Percentiles rank a stretch among this genome's conserved stretches.
These are phyloP conservation scores for Collybia mongolica DNA, from an alignment of 768 basidiomycete species.

Conservation along the genomic window DNA sequence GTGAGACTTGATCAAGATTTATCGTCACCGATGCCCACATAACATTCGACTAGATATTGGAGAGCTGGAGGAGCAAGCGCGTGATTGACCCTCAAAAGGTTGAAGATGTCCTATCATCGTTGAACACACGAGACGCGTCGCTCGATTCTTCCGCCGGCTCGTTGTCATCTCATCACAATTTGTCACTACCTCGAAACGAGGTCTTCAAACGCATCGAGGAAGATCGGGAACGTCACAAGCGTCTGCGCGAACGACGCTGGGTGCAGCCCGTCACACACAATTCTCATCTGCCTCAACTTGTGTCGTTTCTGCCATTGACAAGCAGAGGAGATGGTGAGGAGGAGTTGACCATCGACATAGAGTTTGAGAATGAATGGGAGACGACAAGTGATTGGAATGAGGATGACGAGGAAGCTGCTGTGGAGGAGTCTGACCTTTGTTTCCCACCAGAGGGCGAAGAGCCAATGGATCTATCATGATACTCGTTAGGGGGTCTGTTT, in stretches of 20 bases:
- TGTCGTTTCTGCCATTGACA: constrained; percentile 60
- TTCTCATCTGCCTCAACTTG: constrained; percentile 43
- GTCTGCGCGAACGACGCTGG: constrained; percentile 88
- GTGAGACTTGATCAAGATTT: constrained; percentile 34
- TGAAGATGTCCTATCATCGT: constrained; percentile 61
- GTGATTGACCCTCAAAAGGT: constrained; percentile 78
- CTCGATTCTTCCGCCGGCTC: constrained; percentile 20
- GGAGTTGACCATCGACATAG: constrained; percentile 70
- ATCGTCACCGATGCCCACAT: neutral
- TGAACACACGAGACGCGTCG: constrained; percentile 43
- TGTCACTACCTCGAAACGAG: constrained; percentile 55
- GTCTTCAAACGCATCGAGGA: constrained; percentile 88
- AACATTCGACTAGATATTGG: constrained; percentile 63
- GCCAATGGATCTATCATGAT: constrained; percentile 41
- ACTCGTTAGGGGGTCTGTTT: neutral
- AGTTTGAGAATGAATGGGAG: constrained; percentile 91
- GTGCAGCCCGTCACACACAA: constrained; percentile 73
- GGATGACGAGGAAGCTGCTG: constrained; percentile 76
- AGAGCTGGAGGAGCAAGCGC: constrained; percentile 86
- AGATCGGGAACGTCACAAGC: constrained; percentile 89
- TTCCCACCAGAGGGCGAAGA: constrained; percentile 52
- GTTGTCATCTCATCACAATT: constrained; percentile 20
- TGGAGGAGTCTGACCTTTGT: constrained; percentile 70
- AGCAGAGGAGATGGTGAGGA: constrained; percentile 52
- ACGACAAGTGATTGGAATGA: constrained; percentile 90